Percentiles rank a stretch among this genome's conserved stretches.
Evolutionary conservation across 2,329 filamentous ascomycete species (phyloP).

Genomic region (Cordyceps cicadae): DNA sequence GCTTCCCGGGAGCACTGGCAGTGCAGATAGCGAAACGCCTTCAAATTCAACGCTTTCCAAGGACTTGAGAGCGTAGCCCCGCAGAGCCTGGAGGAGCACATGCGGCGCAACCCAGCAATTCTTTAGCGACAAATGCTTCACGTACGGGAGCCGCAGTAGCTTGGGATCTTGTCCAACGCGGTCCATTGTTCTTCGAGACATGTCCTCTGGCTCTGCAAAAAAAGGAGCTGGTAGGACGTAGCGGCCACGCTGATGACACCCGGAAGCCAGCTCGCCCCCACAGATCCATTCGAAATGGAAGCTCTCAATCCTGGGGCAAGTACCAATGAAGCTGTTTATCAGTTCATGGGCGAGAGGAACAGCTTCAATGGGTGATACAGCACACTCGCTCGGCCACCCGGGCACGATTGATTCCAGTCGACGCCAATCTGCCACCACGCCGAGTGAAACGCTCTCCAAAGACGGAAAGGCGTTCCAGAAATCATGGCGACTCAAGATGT

Average conservation of each 20-base stretch:
- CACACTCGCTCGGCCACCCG: conserved; percentile 40
- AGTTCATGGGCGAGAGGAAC: conserved; percentile 43
- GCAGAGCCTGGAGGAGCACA: conserved; percentile 44
- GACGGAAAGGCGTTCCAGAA: conserved; percentile 31
- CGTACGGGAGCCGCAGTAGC: conserved; percentile 44
- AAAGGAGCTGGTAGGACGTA: conserved; percentile 56
- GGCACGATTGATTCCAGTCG: conserved; percentile 42
- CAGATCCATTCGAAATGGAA: conserved; percentile 59
- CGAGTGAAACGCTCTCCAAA: conserved; percentile 47
- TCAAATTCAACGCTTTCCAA: conserved; percentile 51
- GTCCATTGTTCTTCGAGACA: conserved; percentile 24
- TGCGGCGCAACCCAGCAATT: conserved; percentile 62
- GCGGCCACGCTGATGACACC: conserved; percentile 52
- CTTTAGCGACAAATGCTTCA: conserved; percentile 52
- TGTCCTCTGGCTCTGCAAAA: conserved; percentile 24
- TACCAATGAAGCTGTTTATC: conserved; percentile 41
- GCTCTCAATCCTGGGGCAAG: conserved; percentile 41
- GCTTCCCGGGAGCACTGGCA: conserved; percentile 18
- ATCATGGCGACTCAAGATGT: not conserved
- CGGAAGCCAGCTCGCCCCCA: conserved; percentile 58
- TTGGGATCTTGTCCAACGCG: conserved; percentile 20
- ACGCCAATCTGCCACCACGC: conserved; percentile 60
- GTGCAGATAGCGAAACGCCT: conserved; percentile 55
- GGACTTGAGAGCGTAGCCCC: conserved; percentile 34
- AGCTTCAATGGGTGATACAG: conserved; percentile 43